A percentile compares a stretch with the other conserved stretches of the same genome.
Conservation (phyloP, 768 basidiomycete genomes). For the Cubamyces sp. region DNA sequence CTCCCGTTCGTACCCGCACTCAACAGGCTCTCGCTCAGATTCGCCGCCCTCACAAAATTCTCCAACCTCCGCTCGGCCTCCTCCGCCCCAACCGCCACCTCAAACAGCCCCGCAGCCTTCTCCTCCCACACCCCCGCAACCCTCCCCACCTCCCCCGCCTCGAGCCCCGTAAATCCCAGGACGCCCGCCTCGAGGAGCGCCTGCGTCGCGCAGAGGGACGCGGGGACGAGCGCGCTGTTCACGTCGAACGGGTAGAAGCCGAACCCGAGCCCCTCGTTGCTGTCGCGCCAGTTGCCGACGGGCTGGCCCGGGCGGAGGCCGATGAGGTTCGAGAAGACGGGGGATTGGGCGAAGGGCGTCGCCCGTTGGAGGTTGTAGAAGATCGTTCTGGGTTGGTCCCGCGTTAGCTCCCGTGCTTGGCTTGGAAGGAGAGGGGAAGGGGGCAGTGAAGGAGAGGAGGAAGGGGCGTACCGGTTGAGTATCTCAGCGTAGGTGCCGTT, state of each 20-base stretch:
- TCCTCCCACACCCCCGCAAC: slow-evolving; percentile 44
- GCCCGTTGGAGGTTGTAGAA: slow-evolving; percentile 44
- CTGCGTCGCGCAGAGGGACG: slow-evolving; percentile 39
- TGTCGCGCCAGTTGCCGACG: slow-evolving; percentile 52
- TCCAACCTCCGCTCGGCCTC: slow-evolving; percentile 38
- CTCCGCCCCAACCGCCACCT: slow-evolving; percentile 35
- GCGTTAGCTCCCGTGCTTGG: not conserved
- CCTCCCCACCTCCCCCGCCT: slow-evolving; percentile 22
- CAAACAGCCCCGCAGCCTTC: slow-evolving; percentile 41
- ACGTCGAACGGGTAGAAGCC: slow-evolving; percentile 51
- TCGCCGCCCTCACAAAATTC: slow-evolving; percentile 42
- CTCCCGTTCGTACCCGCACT: slow-evolving; percentile 2
- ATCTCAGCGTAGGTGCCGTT: slow-evolving; percentile 47
- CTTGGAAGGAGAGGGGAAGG: not conserved
- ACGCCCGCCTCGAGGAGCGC: slow-evolving; percentile 31
- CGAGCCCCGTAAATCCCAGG: slow-evolving; percentile 15
- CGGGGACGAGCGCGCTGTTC: slow-evolving; percentile 47
- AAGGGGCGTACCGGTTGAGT: slow-evolving; percentile 34
- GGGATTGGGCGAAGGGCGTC: slow-evolving; percentile 40
- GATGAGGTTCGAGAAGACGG: slow-evolving; percentile 38
- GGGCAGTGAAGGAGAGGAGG: not conserved
- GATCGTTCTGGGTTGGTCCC: slow-evolving; percentile 37
- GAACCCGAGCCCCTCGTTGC: slow-evolving; percentile 46
- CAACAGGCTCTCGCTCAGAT: slow-evolving; percentile 38
- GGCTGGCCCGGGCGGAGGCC: slow-evolving; percentile 44